Conservation (phyloP, 768 basidiomycete genomes). For the Pseudohyphozyma bogoriensis region DNA sequence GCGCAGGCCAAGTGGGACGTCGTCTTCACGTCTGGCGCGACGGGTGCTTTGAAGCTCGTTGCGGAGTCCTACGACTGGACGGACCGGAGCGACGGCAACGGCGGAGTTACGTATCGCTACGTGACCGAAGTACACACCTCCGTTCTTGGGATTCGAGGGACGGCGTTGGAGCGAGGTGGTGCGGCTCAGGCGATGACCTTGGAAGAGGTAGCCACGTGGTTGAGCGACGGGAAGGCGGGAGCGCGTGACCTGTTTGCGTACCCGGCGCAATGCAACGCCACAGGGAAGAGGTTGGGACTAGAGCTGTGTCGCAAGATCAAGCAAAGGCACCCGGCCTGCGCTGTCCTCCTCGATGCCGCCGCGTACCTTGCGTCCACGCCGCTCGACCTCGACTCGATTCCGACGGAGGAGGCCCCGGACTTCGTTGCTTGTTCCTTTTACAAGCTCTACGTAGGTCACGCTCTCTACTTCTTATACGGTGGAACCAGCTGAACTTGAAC, state of each 20-base stretch:
- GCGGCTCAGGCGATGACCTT: background rate
- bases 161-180: background rate
- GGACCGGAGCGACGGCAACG: background rate
- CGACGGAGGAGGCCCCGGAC: conserved; percentile 25
- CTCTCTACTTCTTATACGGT: background rate
- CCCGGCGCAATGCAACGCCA: conserved; percentile 33
- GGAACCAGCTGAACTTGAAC: background rate
- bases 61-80: conserved; percentile 27
- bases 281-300: conserved; percentile 21
- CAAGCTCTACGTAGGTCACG: conserved; percentile 30
- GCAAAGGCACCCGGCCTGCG: background rate
- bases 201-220: background rate
- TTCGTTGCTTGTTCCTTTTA: conserved; percentile 31
- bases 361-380: conserved; percentile 26
- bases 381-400: conserved; percentile 21
- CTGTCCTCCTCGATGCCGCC: conserved; percentile 32
- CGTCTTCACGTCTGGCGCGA: conserved; percentile 32
- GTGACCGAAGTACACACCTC: conserved; percentile 22
- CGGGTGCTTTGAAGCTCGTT: conserved; percentile 26
- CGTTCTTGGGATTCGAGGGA: conserved; percentile 20
- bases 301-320: conserved; percentile 16
- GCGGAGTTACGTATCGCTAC: no score
- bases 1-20: conserved; percentile 27
- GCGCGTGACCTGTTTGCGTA: conserved; percentile 28
- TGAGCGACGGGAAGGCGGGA: background rate